Evolutionary conservation across 2,329 filamentous ascomycete species (phyloP).

Genomic region (Sclerotinia sclerotiorum): DNA sequence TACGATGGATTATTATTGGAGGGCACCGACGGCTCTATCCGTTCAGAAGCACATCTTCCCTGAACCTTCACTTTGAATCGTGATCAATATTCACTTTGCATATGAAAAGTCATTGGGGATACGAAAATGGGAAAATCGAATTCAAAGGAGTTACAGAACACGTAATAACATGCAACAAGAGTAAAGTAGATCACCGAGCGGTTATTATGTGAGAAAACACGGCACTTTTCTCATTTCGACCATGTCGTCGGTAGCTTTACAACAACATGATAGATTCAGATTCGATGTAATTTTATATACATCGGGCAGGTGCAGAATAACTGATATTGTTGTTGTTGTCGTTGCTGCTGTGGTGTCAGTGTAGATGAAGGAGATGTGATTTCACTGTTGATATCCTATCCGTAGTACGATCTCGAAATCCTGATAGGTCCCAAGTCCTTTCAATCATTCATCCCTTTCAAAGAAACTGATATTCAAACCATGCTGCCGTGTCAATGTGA

Average conservation of each 20-base stretch:
- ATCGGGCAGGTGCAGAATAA: conserved; percentile 18
- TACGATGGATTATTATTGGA: conserved; percentile 2
- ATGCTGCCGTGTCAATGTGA: not conserved
- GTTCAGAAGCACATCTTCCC: not conserved
- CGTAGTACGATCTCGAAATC: too few species aligned
- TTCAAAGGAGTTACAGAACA: conserved; percentile 9
- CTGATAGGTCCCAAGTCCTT: not conserved
- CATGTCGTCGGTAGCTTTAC: conserved; percentile 16
- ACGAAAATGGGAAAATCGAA: not conserved
- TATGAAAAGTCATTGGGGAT: not conserved
- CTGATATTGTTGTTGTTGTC: not conserved
- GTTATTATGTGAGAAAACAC: not conserved
- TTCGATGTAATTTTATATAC: not conserved
- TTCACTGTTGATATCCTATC: not conserved
- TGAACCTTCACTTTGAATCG: not conserved
- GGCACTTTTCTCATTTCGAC: conserved; percentile 12
- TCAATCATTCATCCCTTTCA: not conserved
- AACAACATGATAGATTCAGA: conserved; percentile 7
- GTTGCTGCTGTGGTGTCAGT: conserved; percentile 1
- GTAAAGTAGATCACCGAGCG: not conserved
- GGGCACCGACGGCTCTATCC: not conserved
- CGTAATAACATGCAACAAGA: conserved; percentile 19
- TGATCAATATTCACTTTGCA: not conserved
- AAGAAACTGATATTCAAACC: not conserved
- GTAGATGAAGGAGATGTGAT: not conserved